A percentile compares a stretch with the other conserved stretches of the same genome.
phyloP scores from a whole-genome alignment of 1,284 basidiomycete genomes.

The Ganoderma sp. region DNA sequence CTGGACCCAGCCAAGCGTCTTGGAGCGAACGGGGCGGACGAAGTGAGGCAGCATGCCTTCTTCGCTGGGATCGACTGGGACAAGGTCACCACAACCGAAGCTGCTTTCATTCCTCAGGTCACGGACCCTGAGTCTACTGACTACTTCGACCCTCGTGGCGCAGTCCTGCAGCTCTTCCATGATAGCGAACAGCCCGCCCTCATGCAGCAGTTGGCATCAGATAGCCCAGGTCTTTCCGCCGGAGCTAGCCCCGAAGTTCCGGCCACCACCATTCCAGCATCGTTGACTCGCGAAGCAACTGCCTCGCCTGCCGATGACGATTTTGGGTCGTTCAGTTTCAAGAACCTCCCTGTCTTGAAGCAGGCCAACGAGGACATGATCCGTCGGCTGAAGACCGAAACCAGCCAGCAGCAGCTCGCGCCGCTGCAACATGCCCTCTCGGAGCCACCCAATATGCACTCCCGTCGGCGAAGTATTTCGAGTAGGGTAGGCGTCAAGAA shows the following conservation, averaged over 20 bases:
- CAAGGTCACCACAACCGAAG: conserved; percentile 85
- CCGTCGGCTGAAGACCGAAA: conserved; percentile 86
- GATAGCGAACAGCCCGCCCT: conserved; percentile 72
- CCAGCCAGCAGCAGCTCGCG: conserved; percentile 55
- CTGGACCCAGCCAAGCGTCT: conserved; percentile 83
- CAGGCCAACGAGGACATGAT: conserved; percentile 99
- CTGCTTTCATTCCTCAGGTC: conserved; percentile 95
- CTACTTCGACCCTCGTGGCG: conserved; percentile 97
- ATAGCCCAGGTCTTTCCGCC: conserved; percentile 48
- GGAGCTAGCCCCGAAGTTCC: conserved; percentile 45
- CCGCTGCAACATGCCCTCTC: conserved; percentile 75
- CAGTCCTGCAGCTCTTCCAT: conserved; percentile 86
- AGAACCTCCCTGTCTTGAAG: conserved; percentile 96
- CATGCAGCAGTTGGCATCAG: conserved; percentile 52
- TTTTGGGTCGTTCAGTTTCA: conserved; percentile 98
- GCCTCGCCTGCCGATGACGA: conserved; percentile 76
- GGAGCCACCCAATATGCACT: conserved; percentile 62
- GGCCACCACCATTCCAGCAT: conserved; percentile 47
- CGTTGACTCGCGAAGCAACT: conserved; percentile 54
- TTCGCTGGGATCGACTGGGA: conserved; percentile 94
- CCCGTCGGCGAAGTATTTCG: conserved; percentile 75
- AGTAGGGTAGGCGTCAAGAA: conserved; percentile 66
- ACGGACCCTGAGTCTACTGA: conserved; percentile 98
- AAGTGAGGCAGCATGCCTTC: conserved; percentile 94
- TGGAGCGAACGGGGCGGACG: conserved; percentile 87